These are phyloP conservation scores for Capsicum rhomboideum DNA, from an alignment of 257 asterid species.

Conservation along the genomic window DNA sequence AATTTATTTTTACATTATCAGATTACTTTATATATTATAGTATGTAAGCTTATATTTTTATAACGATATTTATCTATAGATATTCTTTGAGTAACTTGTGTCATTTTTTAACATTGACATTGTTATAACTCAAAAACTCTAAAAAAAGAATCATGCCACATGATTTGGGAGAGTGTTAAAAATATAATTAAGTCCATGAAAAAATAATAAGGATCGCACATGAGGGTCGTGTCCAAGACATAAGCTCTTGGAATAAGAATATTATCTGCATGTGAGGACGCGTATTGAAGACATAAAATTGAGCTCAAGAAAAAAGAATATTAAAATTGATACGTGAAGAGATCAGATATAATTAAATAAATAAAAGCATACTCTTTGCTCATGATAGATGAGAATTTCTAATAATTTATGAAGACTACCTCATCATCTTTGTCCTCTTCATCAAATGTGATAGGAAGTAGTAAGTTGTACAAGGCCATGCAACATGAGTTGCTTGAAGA, in stretches of 20 bases:
- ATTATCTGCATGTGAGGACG: not conserved
- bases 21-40: not conserved
- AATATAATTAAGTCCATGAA: no score
- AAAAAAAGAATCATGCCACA: not conserved
- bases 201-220: no score
- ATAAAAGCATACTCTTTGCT: not conserved
- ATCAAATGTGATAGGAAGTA: not conserved
- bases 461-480: constrained; percentile 20
- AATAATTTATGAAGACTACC: not conserved
- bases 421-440: not conserved
- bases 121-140: not conserved
- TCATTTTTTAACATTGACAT: not conserved
- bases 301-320: not conserved
- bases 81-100: not conserved
- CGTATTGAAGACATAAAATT: not conserved
- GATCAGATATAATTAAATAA: not conserved
- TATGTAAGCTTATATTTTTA: not conserved
- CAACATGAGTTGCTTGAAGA: not conserved
- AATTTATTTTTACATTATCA: no score
- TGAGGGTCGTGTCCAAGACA: no score
- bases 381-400: not conserved
- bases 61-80: no score
- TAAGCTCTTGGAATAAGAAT: not conserved
- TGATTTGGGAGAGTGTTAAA: no score
- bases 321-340: not conserved